phyloP scores from a whole-genome alignment of 139 green algal genomes.

The Eudorina sp. region DNA sequence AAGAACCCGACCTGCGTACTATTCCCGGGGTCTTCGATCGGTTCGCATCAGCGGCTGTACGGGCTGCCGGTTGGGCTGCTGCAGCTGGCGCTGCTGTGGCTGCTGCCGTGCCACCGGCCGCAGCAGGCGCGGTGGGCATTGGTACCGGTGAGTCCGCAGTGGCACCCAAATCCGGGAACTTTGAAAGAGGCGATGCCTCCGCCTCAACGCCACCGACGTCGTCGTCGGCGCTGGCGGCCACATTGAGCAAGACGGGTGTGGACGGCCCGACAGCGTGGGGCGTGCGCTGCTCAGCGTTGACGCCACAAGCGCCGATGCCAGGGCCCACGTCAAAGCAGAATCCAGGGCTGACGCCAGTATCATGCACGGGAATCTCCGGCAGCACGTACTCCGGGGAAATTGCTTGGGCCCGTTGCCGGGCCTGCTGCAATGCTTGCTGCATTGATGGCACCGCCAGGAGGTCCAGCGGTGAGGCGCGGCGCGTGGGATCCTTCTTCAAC shows the following conservation, averaged over 20 bases:
- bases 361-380: background rate
- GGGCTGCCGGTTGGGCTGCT: background rate
- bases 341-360: background rate
- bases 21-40: background rate
- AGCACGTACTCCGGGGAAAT: conserved; percentile 37
- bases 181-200: conserved; percentile 2
- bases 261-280: conserved; percentile 6
- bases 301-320: too few relatives aligned
- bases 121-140: background rate
- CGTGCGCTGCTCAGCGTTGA: background rate
- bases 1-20: background rate
- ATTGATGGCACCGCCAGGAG: conserved; percentile 54
- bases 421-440: conserved; percentile 41
- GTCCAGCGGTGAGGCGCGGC: conserved; percentile 58
- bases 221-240: background rate
- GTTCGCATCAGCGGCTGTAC: background rate
- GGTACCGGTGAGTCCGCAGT: background rate
- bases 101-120: background rate
- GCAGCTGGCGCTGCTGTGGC: background rate
- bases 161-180: conserved; percentile 34
- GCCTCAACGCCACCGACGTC: background rate
- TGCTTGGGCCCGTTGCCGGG: conserved; percentile 35
- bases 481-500: conserved; percentile 64
- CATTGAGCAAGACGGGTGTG: background rate
- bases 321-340: background rate